These are phyloP conservation scores for Abrus precatorius DNA, from an alignment of 306 rosid genomes.

Conservation along the genomic window DNA sequence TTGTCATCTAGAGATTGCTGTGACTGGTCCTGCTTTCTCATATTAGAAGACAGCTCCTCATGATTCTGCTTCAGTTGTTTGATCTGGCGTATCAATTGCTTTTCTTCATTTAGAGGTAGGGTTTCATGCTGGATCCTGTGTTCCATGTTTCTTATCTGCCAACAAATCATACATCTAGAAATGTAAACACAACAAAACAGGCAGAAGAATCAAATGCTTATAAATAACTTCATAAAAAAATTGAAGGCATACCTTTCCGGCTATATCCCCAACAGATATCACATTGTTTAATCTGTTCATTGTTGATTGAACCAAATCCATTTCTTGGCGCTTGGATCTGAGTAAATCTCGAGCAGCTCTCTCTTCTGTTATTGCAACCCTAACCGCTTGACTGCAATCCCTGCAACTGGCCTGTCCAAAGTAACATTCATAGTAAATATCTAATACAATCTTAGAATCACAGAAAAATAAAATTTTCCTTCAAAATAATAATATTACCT, in stretches of 20 bases:
- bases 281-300: conserved; percentile 74
- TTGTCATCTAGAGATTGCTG: conserved; percentile 66
- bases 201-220: conserved; percentile 30
- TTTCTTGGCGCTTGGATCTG: conserved; percentile 75
- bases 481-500: conserved; percentile 56
- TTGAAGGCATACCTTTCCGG: conserved; percentile 62
- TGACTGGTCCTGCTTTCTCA: conserved; percentile 71
- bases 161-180: conserved; percentile 39
- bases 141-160: conserved; percentile 79
- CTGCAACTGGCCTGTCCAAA: conserved; percentile 64
- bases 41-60: conserved; percentile 65
- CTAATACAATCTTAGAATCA: conserved; percentile 20
- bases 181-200: conserved; percentile 31
- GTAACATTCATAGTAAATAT: conserved; percentile 46
- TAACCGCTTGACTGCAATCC: conserved; percentile 57
- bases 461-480: not conserved
- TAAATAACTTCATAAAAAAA: conserved; percentile 29
- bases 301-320: conserved; percentile 74
- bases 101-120: conserved; percentile 81
- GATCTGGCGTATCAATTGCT: conserved; percentile 77
- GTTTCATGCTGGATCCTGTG: conserved; percentile 85
- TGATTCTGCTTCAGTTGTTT: conserved; percentile 80
- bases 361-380: conserved; percentile 63
- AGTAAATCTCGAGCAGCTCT: conserved; percentile 68
- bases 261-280: conserved; percentile 75